Evolutionary conservation across 1,284 basidiomycete genomes (phyloP).

Genomic region (Tremellales sp.): DNA sequence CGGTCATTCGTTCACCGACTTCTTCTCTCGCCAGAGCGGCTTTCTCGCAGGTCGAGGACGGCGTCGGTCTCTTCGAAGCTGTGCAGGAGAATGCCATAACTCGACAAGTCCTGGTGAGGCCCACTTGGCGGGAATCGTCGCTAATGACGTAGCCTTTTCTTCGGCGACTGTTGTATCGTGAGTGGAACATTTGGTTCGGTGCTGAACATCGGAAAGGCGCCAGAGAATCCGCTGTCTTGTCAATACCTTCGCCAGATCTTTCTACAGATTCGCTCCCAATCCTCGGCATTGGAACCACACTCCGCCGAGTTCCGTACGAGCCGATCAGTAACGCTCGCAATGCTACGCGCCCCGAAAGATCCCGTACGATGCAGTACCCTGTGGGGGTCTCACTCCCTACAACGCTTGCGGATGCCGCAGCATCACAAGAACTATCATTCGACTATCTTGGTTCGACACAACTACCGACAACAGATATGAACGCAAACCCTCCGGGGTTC

Average conservation of each 20-base stretch:
- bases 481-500: background rate
- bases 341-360: background rate
- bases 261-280: background rate
- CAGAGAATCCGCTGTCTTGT: background rate
- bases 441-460: background rate
- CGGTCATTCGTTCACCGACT: conserved; percentile 10
- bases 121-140: background rate
- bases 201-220: background rate
- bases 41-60: conserved; percentile 3
- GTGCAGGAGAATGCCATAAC: background rate
- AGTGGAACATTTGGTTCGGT: background rate
- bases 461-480: background rate
- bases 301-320: conserved; percentile 1
- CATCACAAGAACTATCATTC: conserved; percentile 1
- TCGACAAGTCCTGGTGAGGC: background rate
- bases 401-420: conserved; percentile 2
- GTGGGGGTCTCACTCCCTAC: background rate
- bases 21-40: conserved; percentile 10
- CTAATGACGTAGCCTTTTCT: background rate
- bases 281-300: conserved; percentile 4
- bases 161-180: background rate
- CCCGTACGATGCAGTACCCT: background rate
- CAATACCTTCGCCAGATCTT: background rate
- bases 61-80: background rate
- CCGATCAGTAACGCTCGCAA: background rate